Evolutionary conservation across 805 yeast species (phyloP), one percentile per base, ranked within the genome.

Genomic region (Saccharomyces jurei): DNA sequence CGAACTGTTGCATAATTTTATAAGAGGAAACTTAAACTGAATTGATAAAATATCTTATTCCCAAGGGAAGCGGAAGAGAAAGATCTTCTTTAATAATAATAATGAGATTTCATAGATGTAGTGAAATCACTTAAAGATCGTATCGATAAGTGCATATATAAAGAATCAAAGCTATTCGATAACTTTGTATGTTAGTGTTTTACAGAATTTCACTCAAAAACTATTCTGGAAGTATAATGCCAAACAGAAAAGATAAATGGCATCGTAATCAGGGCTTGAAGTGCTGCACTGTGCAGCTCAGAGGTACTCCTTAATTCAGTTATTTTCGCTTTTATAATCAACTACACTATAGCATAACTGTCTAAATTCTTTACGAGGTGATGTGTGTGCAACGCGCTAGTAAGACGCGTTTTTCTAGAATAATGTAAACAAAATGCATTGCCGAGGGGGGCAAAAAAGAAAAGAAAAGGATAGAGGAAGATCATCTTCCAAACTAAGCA

Each of bases 1-100:
- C 60, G 25, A 63, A 60, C 5, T 70, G 72, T 52, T 77, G 79
- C 55, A 68, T 70, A 4, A 66, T 75, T 22, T 62, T 69, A 26
- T 64, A 49, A 53, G 32, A 36, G 21, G 17, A 36, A 36, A 17
- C 36, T 31, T n/a, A 6, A 17, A 36, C 25, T 36, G 25, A 36
- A 36, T 17, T 36, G 44, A 36, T 17, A 36, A 9, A 21, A 5
- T 36, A 36, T 36, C 25, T 36, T 21, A 13, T 36, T 21, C 9
- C n/a, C 5, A n/a, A 36, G 22, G 9, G 4, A 9, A 11, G 25
- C 5, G 25, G 44, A 17, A 8, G 11, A 17, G 11, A 8, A 36
- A 6, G 6, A 3, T 17, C 11, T 22, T 22, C 3, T 36, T 6
- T 36, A 6, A 8, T 17, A 8, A 36, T 17, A 17, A 17, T 17